Evolutionary conservation across 2,329 filamentous ascomycete species (phyloP), one percentile per base, ranked within the genome.

Genomic region (Lachnellula subtilissima): DNA sequence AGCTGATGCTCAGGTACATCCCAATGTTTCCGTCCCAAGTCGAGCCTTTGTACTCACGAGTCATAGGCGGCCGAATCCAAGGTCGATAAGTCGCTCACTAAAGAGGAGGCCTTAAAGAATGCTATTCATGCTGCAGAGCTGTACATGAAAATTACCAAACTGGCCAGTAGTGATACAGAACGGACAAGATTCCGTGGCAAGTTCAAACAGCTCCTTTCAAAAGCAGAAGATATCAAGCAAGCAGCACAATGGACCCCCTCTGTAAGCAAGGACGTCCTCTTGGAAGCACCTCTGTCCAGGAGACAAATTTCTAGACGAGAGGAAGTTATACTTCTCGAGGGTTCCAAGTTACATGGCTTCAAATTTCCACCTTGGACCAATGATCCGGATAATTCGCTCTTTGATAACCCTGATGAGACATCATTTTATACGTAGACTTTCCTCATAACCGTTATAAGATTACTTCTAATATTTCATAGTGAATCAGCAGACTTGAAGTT

Each of bases 361-460:
- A 79, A 87, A 19, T 97, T 96, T 63, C 91, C 88, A 11, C 91
- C 89, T 0, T 99, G 94, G 94, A 81, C 81, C n/a, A 72, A 72
- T 2, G 76, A 84, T 28, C 87, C 89, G 1, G 69, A 72, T 3
- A 70, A 80, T 0, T 71, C 78, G 4, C 82, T 88, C 32, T 96
- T 97, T 63, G 71, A 77, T 35, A 71, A 78, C 5, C 69, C 77
- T 3, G 77, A 76, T n/a, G 74, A 76, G 40, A 70, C 57, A 2
- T 17, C 72, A 6, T 69, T 74, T n/a, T 96, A 87, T 69, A 79
- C 74, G 88, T 90, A 78, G 48, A 62, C 80, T 75, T 22, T 51
- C 45, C 50, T n/a, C 36, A 37, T 23, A 52, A 22, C 39, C 53
- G 37, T n/a, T 50, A 39, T 11, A 49, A 56, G 22, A 53, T 52